Conservation (phyloP, 495 filamentous ascomycete genomes). For the Hypoxylon rickii region DNA sequence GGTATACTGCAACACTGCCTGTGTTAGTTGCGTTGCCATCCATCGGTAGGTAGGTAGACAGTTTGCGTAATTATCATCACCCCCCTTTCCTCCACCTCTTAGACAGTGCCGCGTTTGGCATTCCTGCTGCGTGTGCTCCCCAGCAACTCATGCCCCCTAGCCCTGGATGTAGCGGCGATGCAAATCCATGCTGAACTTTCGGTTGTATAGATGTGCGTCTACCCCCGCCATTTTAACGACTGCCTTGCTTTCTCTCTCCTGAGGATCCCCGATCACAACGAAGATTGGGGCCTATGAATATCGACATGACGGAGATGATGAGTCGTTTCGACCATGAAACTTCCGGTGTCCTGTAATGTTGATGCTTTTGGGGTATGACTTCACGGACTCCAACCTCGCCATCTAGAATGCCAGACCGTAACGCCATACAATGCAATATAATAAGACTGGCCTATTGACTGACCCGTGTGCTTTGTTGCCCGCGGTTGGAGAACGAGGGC, state of each 20-base stretch:
- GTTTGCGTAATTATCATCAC: too few relatives aligned
- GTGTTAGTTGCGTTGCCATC: too few relatives aligned
- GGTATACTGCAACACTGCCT: too few relatives aligned
- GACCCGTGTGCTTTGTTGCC: too few relatives aligned
- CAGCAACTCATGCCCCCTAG: too few relatives aligned
- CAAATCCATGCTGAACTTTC: constrained; percentile 4
- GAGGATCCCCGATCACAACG: constrained; percentile 5
- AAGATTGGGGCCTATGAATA: constrained; percentile 15
- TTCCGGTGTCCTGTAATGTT: constrained; percentile 37
- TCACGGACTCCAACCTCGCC: constrained; percentile 35
- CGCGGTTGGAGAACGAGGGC: not conserved
- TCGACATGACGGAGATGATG: constrained; percentile 30
- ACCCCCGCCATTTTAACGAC: not conserved
- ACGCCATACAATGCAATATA: constrained; percentile 41
- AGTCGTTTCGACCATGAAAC: constrained; percentile 34
- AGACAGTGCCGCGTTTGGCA: too few relatives aligned
- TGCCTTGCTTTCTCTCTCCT: constrained; percentile 1
- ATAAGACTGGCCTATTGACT: constrained; percentile 4
- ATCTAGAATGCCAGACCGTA: constrained; percentile 39
- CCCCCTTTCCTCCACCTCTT: too few relatives aligned
- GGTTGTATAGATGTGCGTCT: constrained; percentile 6
- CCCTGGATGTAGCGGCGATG: not conserved
- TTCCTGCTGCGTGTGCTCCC: too few relatives aligned
- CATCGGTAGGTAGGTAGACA: too few relatives aligned
- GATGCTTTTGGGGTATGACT: constrained; percentile 43